Percentiles rank a stretch among this genome's conserved stretches.
phyloP scores from a whole-genome alignment of 305 asterid genomes.

The Fraxinus angustifolia region DNA sequence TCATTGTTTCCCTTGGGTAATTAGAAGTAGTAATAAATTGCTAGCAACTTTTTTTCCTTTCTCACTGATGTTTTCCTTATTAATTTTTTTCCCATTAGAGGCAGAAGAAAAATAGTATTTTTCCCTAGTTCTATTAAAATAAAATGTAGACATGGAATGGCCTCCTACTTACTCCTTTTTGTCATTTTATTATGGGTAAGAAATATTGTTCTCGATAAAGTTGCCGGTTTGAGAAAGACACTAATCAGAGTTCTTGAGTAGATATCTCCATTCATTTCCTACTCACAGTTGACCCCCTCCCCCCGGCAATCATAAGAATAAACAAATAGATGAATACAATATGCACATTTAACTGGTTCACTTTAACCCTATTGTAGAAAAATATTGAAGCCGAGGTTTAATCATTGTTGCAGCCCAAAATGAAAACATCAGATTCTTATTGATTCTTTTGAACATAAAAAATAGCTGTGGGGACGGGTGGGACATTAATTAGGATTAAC shows the following conservation, averaged over 20 bases:
- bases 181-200: background rate
- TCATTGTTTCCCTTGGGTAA: background rate
- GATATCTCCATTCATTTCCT: background rate
- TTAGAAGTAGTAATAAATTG: background rate
- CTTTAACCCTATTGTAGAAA: background rate
- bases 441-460: conserved; percentile 5
- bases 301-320: background rate
- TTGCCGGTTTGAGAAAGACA: background rate
- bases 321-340: background rate
- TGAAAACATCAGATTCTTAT: conserved; percentile 5
- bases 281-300: background rate
- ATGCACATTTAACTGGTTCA: background rate
- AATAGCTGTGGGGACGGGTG: background rate
- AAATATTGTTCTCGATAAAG: background rate
- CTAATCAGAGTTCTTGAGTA: background rate
- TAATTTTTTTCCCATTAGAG: background rate
- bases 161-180: background rate
- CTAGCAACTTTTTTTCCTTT: background rate
- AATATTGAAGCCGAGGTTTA: background rate
- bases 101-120: background rate
- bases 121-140: background rate
- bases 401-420: background rate
- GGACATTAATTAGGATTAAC: background rate
- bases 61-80: background rate
- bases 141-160: background rate